Evolutionary conservation across 1,284 basidiomycete species (phyloP).

Genomic region (Moniliophthora roreri): DNA sequence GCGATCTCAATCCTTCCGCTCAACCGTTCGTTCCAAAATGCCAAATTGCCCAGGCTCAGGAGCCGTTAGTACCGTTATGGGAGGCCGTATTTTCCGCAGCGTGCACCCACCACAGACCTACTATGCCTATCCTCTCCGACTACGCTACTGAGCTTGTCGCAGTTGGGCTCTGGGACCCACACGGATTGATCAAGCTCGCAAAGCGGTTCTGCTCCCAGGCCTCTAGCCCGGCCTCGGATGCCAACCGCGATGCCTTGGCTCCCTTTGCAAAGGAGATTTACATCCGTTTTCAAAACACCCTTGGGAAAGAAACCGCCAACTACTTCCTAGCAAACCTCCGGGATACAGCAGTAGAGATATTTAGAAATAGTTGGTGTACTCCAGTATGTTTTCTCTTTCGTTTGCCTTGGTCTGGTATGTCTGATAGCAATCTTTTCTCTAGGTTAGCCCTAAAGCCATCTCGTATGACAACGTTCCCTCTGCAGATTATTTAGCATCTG

Average conservation of each 20-base stretch:
- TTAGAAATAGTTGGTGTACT: conserved; percentile 31
- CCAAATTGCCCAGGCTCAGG: not conserved
- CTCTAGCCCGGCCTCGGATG: conserved; percentile 12
- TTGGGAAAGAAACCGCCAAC: conserved; percentile 22
- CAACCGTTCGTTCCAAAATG: conserved; percentile 4
- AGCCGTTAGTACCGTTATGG: conserved; percentile 2
- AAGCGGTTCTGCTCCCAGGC: conserved; percentile 26
- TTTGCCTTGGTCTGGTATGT: not conserved
- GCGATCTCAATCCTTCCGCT: conserved; percentile 11
- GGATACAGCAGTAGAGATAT: conserved; percentile 28
- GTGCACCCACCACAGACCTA: not conserved
- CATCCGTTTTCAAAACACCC: conserved; percentile 19
- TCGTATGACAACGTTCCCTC: conserved; percentile 15
- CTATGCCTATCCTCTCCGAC: conserved; percentile 1
- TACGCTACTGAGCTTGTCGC: conserved; percentile 14
- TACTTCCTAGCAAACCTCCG: conserved; percentile 29
- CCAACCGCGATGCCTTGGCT: conserved; percentile 20
- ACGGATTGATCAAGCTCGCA: conserved; percentile 22
- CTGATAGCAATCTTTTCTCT: conserved; percentile 8
- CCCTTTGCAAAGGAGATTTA: conserved; percentile 29
- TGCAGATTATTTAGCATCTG: conserved; percentile 23
- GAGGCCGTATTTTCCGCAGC: conserved; percentile 5
- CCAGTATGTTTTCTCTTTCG: conserved; percentile 24
- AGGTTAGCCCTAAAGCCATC: conserved; percentile 12
- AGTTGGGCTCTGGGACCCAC: conserved; percentile 18